Conservation (phyloP, 805 yeast species). For the Cyberlindnera sargentensis region DNA sequence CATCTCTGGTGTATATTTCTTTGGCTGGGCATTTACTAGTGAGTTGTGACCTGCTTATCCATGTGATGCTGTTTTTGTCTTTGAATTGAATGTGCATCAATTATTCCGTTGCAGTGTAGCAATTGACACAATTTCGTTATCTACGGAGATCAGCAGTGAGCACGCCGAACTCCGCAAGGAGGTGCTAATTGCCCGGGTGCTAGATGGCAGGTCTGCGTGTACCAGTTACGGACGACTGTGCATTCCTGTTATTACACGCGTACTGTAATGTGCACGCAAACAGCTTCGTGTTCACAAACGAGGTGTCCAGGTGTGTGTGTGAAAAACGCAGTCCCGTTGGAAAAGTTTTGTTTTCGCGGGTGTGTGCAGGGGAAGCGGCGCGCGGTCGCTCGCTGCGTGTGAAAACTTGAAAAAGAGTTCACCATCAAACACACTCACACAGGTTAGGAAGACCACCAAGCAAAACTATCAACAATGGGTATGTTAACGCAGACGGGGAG, state of each 20-base stretch:
- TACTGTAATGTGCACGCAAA: constrained; percentile 3
- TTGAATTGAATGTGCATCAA: too few relatives aligned
- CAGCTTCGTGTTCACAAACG: not conserved
- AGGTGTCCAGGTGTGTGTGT: constrained; percentile 16
- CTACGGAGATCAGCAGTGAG: too few relatives aligned
- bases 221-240: not conserved
- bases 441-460: constrained; percentile 14
- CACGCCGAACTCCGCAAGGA: too few relatives aligned
- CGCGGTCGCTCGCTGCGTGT: not conserved
- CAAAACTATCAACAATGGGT: constrained; percentile 26
- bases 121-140: too few relatives aligned
- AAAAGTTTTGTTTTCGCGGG: not conserved
- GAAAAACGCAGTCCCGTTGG: constrained; percentile 18
- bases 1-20: too few relatives aligned
- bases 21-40: too few relatives aligned
- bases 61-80: too few relatives aligned
- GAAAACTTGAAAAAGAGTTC: constrained; percentile 21
- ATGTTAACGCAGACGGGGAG: constrained; percentile 10
- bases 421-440: constrained; percentile 6
- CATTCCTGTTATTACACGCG: constrained; percentile 2
- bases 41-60: too few relatives aligned
- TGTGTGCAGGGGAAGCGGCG: not conserved
- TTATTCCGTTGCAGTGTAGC: too few relatives aligned
- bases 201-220: not conserved
- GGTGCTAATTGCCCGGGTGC: not conserved